Conservation (phyloP, 192 early-diverging fungal genomes). For the Jimgerdemannia flammicorona region DNA sequence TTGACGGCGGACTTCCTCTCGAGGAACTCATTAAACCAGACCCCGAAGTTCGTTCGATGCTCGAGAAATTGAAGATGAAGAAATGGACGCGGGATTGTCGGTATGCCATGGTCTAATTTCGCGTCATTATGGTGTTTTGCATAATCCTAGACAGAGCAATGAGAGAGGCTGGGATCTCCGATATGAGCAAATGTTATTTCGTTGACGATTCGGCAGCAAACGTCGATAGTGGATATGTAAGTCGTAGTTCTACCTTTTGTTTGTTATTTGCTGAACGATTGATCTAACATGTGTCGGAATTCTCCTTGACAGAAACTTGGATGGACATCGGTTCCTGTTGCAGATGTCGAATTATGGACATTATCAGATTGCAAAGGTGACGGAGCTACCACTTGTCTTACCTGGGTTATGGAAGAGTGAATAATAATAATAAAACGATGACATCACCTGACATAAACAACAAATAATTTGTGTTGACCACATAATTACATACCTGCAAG, state of each 20-base stretch:
- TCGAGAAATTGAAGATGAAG: constrained; percentile 44
- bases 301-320: constrained; percentile 24
- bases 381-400: constrained; percentile 55
- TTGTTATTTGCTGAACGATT: neutral
- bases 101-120: constrained; percentile 24
- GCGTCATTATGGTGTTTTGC: neutral
- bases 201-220: constrained; percentile 73
- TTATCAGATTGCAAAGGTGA: constrained; percentile 56
- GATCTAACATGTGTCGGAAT: neutral
- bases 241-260: neutral
- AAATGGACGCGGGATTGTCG: constrained; percentile 67
- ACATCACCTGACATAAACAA: neutral
- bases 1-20: constrained; percentile 65
- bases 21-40: constrained; percentile 60
- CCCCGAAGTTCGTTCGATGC: constrained; percentile 56
- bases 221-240: constrained; percentile 56
- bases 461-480: too few relatives aligned
- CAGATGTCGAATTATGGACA: constrained; percentile 41
- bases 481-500: too few relatives aligned
- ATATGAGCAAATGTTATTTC: constrained; percentile 60
- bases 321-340: constrained; percentile 47
- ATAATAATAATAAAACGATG: neutral
- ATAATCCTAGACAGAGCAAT: constrained; percentile 44
- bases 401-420: constrained; percentile 50
- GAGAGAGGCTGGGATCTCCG: constrained; percentile 57